A percentile compares a stretch with the other conserved stretches of the same genome.
Conservation (phyloP, 306 rosid genomes). For the Begonia fuchsioides region DNA sequence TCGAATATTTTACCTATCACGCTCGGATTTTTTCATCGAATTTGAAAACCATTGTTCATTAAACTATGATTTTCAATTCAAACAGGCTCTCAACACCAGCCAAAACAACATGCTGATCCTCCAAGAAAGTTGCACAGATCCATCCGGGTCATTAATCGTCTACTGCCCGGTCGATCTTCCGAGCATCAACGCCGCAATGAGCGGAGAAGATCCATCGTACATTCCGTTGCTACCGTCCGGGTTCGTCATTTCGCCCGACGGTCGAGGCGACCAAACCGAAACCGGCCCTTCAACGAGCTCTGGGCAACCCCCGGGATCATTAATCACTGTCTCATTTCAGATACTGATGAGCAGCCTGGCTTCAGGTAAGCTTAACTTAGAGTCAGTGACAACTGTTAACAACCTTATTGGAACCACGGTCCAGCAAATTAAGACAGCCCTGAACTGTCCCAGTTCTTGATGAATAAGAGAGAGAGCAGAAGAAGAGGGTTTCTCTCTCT, state of each 20-base stretch:
- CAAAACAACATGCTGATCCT: slow-evolving; percentile 91
- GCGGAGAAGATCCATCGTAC: slow-evolving; percentile 79
- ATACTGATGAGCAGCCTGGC: slow-evolving; percentile 76
- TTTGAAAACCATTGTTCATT: background rate
- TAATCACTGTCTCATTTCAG: slow-evolving; percentile 74
- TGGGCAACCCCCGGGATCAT: slow-evolving; percentile 32
- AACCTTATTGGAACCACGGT: slow-evolving; percentile 68
- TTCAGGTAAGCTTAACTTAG: slow-evolving; percentile 67
- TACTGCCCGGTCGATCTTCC: slow-evolving; percentile 81
- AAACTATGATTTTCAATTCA: background rate
- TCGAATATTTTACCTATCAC: background rate
- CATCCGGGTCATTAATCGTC: slow-evolving; percentile 76
- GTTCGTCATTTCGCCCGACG: slow-evolving; percentile 59
- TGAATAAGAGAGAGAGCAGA: slow-evolving; percentile 6
- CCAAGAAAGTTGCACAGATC: slow-evolving; percentile 89
- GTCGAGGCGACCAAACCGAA: slow-evolving; percentile 27
- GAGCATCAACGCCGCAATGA: slow-evolving; percentile 74
- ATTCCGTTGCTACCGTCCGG: slow-evolving; percentile 85
- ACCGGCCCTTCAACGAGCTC: slow-evolving; percentile 56
- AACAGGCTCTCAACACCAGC: slow-evolving; percentile 60
- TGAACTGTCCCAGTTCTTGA: slow-evolving; percentile 65
- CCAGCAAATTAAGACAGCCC: slow-evolving; percentile 75
- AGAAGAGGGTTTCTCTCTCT: background rate
- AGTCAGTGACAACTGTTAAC: slow-evolving; percentile 78
- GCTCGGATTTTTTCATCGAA: background rate